Evolutionary conservation across 352 stramenopile species (phyloP), one percentile per base, ranked within the genome.

Genomic region (Blastocystis hominis): DNA sequence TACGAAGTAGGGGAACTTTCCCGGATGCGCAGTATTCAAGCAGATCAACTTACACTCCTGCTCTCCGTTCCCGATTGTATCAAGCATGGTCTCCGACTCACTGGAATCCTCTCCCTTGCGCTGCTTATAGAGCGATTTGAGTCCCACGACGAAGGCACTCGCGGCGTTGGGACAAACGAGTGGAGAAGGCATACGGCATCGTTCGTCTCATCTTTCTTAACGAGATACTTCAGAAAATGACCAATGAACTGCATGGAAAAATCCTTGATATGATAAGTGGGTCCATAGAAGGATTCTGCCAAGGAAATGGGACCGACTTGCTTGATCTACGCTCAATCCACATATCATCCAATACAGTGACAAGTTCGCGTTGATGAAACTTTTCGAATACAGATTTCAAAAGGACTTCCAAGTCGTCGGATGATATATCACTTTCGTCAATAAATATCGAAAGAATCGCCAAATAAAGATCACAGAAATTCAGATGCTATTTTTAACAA

Each of bases 171-270:
- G 63, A 75, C 63, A 75, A 4, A 75, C 63, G 24, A 75, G 63
- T n/a, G 36, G 6, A 75, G 7, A 50, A 40, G 47, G 20, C 63
- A n/a, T 40, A 75, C 63, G 34, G 13, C 24, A 75, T 75, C 63
- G 36, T 75, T 10, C 42, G 42, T 36, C 10, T 75, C 63, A n/a
- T 75, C 63, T 36, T 75, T 75, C 7, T 36, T 6, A 17, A 75
- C 63, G 24, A 75, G 63, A 36, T 50, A 75, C n/a, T 75, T 75
- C 13, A 75, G 63, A 9, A 75, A 47, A 6, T 75, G 63, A 9
- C 63, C 63, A 36, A 75, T 75, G 42, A 75, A 75, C 24, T 75
- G 63, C 63, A 75, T 75, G 9, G 63, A 75, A n/a, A 75, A 75
- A 36, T 75, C 63, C 24, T 75, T 75, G 7, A 75, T 36, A 47